Evolutionary conservation across 2,329 filamentous ascomycete species (phyloP).

Genomic region (Coniochaeta prunicola): DNA sequence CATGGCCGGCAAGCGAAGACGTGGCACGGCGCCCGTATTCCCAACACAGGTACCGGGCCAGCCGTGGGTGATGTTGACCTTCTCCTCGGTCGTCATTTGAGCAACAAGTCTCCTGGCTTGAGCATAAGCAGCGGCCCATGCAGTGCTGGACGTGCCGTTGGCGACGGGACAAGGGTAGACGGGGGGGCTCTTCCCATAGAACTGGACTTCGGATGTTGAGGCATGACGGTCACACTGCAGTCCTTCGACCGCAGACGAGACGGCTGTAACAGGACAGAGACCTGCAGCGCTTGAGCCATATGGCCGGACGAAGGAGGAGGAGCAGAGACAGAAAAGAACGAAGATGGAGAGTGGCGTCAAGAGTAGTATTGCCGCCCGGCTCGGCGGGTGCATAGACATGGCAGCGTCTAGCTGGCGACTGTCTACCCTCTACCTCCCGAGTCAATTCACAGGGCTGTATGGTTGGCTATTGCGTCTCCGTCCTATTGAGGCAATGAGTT

Average conservation of each 20-base stretch:
- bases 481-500: no score
- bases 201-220: slow-evolving; percentile 19
- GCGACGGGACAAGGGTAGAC: slow-evolving; percentile 23
- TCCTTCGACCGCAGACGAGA: not conserved
- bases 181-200: slow-evolving; percentile 25
- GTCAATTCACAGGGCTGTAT: no score
- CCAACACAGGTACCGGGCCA: slow-evolving; percentile 22
- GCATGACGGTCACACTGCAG: not conserved
- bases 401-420: not conserved
- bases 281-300: not conserved
- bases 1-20: slow-evolving; percentile 34
- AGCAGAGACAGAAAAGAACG: not conserved
- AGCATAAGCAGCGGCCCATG: slow-evolving; percentile 27
- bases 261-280: not conserved
- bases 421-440: no score
- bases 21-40: slow-evolving; percentile 21
- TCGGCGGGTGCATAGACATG: not conserved
- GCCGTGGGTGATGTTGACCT: slow-evolving; percentile 31
- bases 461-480: no score
- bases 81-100: slow-evolving; percentile 31
- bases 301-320: not conserved
- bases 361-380: not conserved
- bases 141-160: slow-evolving; percentile 16
- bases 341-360: not conserved
- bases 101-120: slow-evolving; percentile 26